phyloP scores from a whole-genome alignment of 495 filamentous ascomycete genomes.

The Neurospora tetrasperma region DNA sequence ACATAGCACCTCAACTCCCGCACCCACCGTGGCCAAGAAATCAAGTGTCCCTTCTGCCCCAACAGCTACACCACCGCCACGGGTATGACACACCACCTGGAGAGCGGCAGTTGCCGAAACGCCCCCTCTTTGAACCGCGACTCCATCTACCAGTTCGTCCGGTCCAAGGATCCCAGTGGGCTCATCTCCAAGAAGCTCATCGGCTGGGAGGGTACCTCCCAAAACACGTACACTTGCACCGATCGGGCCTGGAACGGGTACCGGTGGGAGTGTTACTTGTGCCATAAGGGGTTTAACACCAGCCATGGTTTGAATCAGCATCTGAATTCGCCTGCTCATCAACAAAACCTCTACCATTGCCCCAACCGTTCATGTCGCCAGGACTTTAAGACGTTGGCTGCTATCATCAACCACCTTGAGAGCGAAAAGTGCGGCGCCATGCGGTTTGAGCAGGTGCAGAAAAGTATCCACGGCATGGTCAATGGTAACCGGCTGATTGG shows the following conservation, averaged over 20 bases:
- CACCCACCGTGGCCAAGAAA: conserved; percentile 15
- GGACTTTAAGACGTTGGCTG: conserved; percentile 39
- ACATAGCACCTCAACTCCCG: conserved; percentile 22
- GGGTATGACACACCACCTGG: conserved; percentile 25
- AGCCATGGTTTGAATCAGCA: conserved; percentile 19
- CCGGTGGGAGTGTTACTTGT: conserved; percentile 25
- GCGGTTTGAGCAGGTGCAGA: conserved; percentile 39
- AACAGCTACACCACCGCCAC: conserved; percentile 17
- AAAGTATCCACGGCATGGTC: conserved; percentile 6
- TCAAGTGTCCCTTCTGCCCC: conserved; percentile 26
- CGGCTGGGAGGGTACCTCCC: conserved; percentile 12
- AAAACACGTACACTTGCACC: conserved; percentile 13
- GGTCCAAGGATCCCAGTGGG: conserved; percentile 20
- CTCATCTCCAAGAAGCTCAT: conserved; percentile 26
- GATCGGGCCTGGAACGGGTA: conserved; percentile 15
- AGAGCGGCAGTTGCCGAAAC: conserved; percentile 14
- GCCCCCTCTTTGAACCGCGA: conserved; percentile 18
- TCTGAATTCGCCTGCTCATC: conserved; percentile 27
- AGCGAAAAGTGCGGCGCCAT: conserved; percentile 42
- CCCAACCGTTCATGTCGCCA: conserved; percentile 34
- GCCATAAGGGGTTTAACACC: conserved; percentile 12
- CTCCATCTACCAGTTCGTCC: conserved; percentile 19
- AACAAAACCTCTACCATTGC: conserved; percentile 44
- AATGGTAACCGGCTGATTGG: conserved; percentile 8
- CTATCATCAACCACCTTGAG: conserved; percentile 45